These are phyloP conservation scores for Phyllosticta ampelicida DNA, from an alignment of 2,329 filamentous ascomycete genomes.

Conservation along the genomic window DNA sequence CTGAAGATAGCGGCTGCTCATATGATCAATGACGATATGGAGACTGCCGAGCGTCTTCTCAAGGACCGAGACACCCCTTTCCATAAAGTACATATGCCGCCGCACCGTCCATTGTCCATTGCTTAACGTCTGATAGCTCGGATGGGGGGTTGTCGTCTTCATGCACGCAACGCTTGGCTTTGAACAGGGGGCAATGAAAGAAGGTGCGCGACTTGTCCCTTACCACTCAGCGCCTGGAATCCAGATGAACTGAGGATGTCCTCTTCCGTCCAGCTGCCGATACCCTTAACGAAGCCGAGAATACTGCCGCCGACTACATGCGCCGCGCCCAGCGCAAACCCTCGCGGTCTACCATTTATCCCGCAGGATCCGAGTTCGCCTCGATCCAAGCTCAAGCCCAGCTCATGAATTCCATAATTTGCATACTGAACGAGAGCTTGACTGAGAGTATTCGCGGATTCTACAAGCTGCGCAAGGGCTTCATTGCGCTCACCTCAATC, in stretches of 20 bases:
- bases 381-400: conserved; percentile 77
- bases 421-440: conserved; percentile 82
- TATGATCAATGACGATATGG: conserved; percentile 85
- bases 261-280: conserved; percentile 46
- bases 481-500: conserved; percentile 68
- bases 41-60: conserved; percentile 65
- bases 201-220: conserved; percentile 36
- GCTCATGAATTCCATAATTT: conserved; percentile 80
- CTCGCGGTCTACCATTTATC: conserved; percentile 53
- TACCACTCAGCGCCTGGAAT: background rate
- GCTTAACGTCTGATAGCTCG: conserved; percentile 45
- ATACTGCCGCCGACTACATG: conserved; percentile 63
- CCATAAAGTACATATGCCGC: conserved; percentile 48
- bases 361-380: conserved; percentile 75
- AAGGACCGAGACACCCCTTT: conserved; percentile 70
- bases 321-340: conserved; percentile 49
- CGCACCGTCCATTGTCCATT: background rate
- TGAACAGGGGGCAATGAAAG: conserved; percentile 81
- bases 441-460: conserved; percentile 87
- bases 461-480: conserved; percentile 85
- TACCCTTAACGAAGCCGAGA: conserved; percentile 64
- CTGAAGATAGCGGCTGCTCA: conserved; percentile 47
- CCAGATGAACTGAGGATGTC: background rate
- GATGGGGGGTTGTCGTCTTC: conserved; percentile 70
- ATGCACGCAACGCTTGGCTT: conserved; percentile 80